Percentiles rank a stretch among this genome's conserved stretches.
phyloP scores from a whole-genome alignment of 176 grass and related monocot genomes.

The Cymbopogon citratus region DNA sequence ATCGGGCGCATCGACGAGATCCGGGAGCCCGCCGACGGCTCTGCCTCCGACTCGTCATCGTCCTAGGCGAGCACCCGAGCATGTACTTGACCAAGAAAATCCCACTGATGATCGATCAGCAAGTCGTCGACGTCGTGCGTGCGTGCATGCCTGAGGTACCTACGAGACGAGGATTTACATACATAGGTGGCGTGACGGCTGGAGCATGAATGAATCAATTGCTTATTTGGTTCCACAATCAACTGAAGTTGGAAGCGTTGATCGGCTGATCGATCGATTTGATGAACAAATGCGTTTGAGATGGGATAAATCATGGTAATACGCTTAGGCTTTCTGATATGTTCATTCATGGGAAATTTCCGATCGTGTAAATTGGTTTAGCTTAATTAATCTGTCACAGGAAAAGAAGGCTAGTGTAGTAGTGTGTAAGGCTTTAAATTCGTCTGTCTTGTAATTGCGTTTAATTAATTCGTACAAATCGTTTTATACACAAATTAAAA shows the following conservation, averaged over 20 bases:
- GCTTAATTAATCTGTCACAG: slow-evolving; percentile 16
- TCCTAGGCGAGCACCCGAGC: neutral
- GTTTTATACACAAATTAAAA: neutral
- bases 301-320: neutral
- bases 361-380: slow-evolving; percentile 37
- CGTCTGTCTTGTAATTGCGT: neutral
- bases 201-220: neutral
- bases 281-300: neutral
- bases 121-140: neutral
- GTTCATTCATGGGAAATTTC: neutral
- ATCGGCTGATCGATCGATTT: neutral
- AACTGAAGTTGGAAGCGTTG: neutral
- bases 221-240: neutral
- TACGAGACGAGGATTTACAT: neutral
- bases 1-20: slow-evolving; percentile 71
- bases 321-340: slow-evolving; percentile 7
- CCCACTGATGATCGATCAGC: slow-evolving; percentile 29
- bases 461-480: neutral
- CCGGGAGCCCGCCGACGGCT: slow-evolving; percentile 26
- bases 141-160: neutral
- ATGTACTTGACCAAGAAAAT: neutral
- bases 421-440: slow-evolving; percentile 3
- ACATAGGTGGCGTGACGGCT: neutral
- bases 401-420: slow-evolving; percentile 19
- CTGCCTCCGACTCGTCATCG: neutral